phyloP scores from a whole-genome alignment of 345 rosid genomes.

The Microcos paniculata region DNA sequence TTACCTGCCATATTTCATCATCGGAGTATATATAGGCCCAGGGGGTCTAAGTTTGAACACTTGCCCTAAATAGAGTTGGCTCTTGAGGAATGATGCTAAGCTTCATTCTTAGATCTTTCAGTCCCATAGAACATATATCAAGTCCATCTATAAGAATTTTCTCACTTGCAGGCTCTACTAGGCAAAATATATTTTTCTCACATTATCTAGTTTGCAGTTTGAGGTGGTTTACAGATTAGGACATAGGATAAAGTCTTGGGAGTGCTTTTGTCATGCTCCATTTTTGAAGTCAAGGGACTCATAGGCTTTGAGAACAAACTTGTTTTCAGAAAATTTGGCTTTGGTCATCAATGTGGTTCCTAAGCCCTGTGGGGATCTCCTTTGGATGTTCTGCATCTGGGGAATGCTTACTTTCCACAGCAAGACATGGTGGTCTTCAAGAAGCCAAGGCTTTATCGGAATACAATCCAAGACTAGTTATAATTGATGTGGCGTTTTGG shows the following conservation, averaged over 20 bases:
- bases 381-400: conserved; percentile 99
- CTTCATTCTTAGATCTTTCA: too few species aligned
- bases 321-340: background rate
- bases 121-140: too few species aligned
- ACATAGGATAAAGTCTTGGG: too few species aligned
- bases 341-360: conserved; percentile 57
- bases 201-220: background rate
- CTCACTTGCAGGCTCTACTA: conserved; percentile 80
- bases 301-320: background rate
- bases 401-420: conserved; percentile 93
- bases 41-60: conserved; percentile 81
- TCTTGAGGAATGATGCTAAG: too few species aligned
- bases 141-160: conserved; percentile 53
- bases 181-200: conserved; percentile 39
- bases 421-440: conserved; percentile 94
- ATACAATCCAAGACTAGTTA: conserved; percentile 59
- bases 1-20: too few species aligned
- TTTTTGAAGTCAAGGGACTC: background rate
- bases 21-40: conserved; percentile 74
- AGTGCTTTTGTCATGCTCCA: background rate
- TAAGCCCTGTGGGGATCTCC: conserved; percentile 87
- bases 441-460: conserved; percentile 94
- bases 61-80: too few species aligned
- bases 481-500: background rate
- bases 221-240: background rate